These are phyloP conservation scores for Lactifluus rugatus DNA, from an alignment of 768 basidiomycete genomes.

Conservation along the genomic window DNA sequence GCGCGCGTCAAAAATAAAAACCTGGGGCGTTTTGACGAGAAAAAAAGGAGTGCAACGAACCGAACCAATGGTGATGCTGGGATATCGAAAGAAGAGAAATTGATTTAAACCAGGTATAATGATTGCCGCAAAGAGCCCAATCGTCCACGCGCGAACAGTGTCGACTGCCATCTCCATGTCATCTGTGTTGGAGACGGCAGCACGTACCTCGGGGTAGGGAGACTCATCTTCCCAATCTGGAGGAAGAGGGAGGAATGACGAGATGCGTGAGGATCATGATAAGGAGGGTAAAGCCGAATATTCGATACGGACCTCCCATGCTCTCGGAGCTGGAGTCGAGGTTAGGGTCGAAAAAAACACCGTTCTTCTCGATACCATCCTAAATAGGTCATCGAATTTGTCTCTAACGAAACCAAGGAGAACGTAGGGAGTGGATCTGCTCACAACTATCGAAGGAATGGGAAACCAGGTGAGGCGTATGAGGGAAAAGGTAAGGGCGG, in stretches of 20 bases:
- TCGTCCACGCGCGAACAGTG: conserved; percentile 59
- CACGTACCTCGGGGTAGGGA: conserved; percentile 76
- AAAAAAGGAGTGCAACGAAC: conserved; percentile 17
- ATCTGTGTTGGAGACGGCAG: conserved; percentile 65
- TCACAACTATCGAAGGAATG: conserved; percentile 10
- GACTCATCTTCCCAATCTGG: conserved; percentile 52
- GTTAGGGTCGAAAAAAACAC: conserved; percentile 17
- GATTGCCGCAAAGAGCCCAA: conserved; percentile 65
- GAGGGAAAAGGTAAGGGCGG: too few species aligned
- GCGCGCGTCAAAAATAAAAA: neutral
- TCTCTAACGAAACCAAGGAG: neutral
- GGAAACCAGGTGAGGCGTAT: too few species aligned
- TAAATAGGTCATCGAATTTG: neutral
- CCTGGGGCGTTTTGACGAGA: neutral
- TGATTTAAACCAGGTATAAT: conserved; percentile 60
- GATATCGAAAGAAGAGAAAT: conserved; percentile 49
- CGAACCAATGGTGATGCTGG: conserved; percentile 21
- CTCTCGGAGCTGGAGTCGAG: conserved; percentile 14
- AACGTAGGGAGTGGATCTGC: neutral
- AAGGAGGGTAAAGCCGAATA: too few species aligned
- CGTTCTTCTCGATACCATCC: conserved; percentile 14
- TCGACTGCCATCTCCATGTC: conserved; percentile 51
- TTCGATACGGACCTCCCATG: conserved; percentile 10
- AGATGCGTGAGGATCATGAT: neutral
- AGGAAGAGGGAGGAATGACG: neutral